Evolutionary conservation across 2,329 filamentous ascomycete species (phyloP).

Genomic region (Alternaria hordeiaustralica): DNA sequence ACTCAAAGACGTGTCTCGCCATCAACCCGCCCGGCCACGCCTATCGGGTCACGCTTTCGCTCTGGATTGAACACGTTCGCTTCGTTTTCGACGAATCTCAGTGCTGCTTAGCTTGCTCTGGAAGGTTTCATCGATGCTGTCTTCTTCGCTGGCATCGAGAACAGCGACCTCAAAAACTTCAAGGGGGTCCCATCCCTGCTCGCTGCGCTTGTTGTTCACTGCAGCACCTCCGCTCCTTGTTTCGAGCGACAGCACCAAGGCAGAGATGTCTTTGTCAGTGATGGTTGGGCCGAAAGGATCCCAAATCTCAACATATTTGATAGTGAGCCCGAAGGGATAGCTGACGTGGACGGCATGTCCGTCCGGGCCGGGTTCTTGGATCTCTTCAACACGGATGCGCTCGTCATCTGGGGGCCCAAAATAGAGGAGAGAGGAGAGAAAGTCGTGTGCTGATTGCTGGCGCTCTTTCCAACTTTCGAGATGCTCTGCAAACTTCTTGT

Average conservation of each 20-base stretch:
- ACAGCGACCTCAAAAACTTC: slow-evolving; percentile 91
- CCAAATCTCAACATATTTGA: slow-evolving; percentile 84
- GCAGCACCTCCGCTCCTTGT: slow-evolving; percentile 82
- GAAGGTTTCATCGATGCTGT: slow-evolving; percentile 65
- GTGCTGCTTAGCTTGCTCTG: slow-evolving; percentile 90
- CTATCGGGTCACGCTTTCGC: slow-evolving; percentile 28
- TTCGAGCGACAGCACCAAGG: slow-evolving; percentile 85
- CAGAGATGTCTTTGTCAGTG: slow-evolving; percentile 77
- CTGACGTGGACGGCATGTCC: slow-evolving; percentile 62
- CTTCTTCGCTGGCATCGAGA: slow-evolving; percentile 69
- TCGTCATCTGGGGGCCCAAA: slow-evolving; percentile 58
- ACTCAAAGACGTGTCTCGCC: slow-evolving; percentile 11
- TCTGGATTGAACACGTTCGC: slow-evolving; percentile 33
- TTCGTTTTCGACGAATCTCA: slow-evolving; percentile 66
- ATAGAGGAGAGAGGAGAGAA: slow-evolving; percentile 69
- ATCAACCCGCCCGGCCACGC: background rate
- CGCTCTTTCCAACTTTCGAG: slow-evolving; percentile 82
- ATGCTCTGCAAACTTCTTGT: slow-evolving; percentile 85
- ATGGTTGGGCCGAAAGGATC: slow-evolving; percentile 92
- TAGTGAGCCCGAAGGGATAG: slow-evolving; percentile 67
- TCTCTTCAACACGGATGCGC: slow-evolving; percentile 53
- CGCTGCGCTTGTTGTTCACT: slow-evolving; percentile 81
- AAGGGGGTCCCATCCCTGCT: slow-evolving; percentile 76
- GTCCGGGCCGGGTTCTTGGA: slow-evolving; percentile 55
- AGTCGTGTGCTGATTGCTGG: slow-evolving; percentile 71